These are phyloP conservation scores for Stephania japonica DNA, from an alignment of 164 flowering plant genomes.

Conservation along the genomic window DNA sequence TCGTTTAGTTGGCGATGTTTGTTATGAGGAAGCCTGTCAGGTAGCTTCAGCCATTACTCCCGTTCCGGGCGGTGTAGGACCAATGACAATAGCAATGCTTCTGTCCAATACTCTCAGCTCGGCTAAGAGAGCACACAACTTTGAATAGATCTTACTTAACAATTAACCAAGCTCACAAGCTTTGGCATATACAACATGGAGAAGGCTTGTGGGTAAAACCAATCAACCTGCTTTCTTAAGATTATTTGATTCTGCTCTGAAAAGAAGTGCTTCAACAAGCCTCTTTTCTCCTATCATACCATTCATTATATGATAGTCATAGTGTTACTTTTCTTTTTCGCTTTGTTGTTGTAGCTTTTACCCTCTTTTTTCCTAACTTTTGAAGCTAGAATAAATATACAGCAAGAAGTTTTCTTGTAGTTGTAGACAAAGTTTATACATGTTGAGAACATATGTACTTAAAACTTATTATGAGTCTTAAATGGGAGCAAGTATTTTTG, in stretches of 20 bases:
- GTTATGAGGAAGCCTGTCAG: constrained; percentile 76
- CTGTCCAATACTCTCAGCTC: constrained; percentile 78
- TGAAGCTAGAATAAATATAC: background rate
- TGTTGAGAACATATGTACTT: background rate
- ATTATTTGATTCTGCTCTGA: background rate
- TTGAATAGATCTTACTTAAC: constrained; percentile 27
- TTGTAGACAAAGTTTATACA: background rate
- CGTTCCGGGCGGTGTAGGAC: constrained; percentile 98
- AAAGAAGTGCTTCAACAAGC: background rate
- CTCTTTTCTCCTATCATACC: background rate
- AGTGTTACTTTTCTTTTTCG: background rate
- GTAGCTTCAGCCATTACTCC: constrained; percentile 95
- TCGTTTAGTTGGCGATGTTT: constrained; percentile 87
- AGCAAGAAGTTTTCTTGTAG: background rate
- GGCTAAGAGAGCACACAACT: constrained; percentile 59
- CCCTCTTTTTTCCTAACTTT: background rate
- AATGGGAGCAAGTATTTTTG: no score
- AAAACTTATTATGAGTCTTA: background rate
- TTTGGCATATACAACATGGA: background rate
- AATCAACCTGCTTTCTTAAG: background rate
- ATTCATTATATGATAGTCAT: background rate
- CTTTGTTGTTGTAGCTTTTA: background rate
- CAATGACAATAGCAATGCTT: constrained; percentile 98
- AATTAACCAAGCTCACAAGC: background rate
- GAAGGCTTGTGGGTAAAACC: background rate